phyloP scores from a whole-genome alignment of 129 eudicot genomes.

The Centaurea solstitialis region DNA sequence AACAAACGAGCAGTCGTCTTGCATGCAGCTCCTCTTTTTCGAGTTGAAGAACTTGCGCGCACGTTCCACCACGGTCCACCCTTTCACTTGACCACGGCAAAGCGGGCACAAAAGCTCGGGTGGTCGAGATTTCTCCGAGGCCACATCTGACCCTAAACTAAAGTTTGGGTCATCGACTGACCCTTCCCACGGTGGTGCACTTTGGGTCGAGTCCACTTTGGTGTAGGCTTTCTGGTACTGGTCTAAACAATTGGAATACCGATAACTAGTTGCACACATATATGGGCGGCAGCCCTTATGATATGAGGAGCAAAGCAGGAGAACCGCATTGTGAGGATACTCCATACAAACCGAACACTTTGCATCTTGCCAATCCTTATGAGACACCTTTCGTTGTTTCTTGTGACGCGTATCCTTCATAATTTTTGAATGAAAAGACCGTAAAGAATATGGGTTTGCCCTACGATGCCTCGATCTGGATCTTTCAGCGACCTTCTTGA shows the following conservation, averaged over 20 bases:
- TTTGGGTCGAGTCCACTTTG: constrained; percentile 30
- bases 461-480: constrained; percentile 34
- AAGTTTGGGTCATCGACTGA: constrained; percentile 23
- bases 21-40: constrained; percentile 55
- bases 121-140: constrained; percentile 4
- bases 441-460: constrained; percentile 26
- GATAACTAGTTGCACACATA: constrained; percentile 55
- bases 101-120: constrained; percentile 58
- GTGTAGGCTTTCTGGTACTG: constrained; percentile 65
- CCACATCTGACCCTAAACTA: constrained; percentile 13
- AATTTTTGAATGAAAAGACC: constrained; percentile 38
- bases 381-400: constrained; percentile 37
- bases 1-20: constrained; percentile 51
- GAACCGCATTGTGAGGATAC: constrained; percentile 61
- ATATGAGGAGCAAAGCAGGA: constrained; percentile 48
- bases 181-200: constrained; percentile 3
- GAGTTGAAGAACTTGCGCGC: constrained; percentile 55
- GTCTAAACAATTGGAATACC: constrained; percentile 56
- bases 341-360: constrained; percentile 56
- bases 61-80: constrained; percentile 63
- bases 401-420: constrained; percentile 32
- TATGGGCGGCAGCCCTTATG: constrained; percentile 57
- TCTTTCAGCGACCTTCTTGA: constrained; percentile 32
- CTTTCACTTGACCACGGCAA: constrained; percentile 70
- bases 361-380: constrained; percentile 54